Percentiles rank a stretch among this genome's conserved stretches.
phyloP scores from a whole-genome alignment of 2,329 filamentous ascomycete species.

The Pestalotiopsis sp. region DNA sequence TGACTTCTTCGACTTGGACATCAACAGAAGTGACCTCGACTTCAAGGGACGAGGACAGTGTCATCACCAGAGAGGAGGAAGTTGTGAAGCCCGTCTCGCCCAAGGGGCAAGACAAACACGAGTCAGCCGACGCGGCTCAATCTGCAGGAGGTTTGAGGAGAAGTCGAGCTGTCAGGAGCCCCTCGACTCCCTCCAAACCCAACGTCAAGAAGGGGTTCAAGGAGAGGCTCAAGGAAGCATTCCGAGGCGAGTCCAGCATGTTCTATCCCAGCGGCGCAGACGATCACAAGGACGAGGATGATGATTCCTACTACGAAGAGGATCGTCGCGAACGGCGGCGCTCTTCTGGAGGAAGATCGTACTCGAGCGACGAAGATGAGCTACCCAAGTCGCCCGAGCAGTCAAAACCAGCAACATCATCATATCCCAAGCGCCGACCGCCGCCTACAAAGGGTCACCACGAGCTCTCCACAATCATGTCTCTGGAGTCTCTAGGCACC shows the following conservation, averaged over 20 bases:
- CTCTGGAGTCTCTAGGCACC: conserved; percentile 50
- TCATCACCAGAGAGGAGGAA: neutral
- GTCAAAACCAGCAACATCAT: conserved; percentile 19
- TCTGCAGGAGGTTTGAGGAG: conserved; percentile 50
- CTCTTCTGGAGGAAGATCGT: conserved; percentile 36
- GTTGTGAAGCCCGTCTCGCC: neutral
- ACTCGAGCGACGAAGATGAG: conserved; percentile 34
- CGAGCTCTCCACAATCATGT: conserved; percentile 61
- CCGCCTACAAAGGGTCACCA: conserved; percentile 59
- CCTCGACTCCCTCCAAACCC: conserved; percentile 52
- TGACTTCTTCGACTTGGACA: neutral
- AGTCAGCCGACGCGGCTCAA: conserved; percentile 35
- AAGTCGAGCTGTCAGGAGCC: conserved; percentile 56
- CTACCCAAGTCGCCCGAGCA: conserved; percentile 35
- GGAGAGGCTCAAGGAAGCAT: conserved; percentile 63
- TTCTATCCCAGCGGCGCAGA: conserved; percentile 54
- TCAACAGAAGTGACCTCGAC: neutral
- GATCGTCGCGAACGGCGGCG: conserved; percentile 31
- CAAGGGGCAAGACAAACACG: conserved; percentile 22
- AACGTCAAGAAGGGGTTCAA: conserved; percentile 54
- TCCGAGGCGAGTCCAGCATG: conserved; percentile 61
- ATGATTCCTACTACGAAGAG: conserved; percentile 23
- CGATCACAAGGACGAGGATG: conserved; percentile 31
- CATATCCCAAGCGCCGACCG: conserved; percentile 37
- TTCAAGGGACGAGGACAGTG: conserved; percentile 19